Percentiles rank a stretch among this genome's conserved stretches.
phyloP scores from a whole-genome alignment of 306 rosid species.

The Trifolium fragiferum region DNA sequence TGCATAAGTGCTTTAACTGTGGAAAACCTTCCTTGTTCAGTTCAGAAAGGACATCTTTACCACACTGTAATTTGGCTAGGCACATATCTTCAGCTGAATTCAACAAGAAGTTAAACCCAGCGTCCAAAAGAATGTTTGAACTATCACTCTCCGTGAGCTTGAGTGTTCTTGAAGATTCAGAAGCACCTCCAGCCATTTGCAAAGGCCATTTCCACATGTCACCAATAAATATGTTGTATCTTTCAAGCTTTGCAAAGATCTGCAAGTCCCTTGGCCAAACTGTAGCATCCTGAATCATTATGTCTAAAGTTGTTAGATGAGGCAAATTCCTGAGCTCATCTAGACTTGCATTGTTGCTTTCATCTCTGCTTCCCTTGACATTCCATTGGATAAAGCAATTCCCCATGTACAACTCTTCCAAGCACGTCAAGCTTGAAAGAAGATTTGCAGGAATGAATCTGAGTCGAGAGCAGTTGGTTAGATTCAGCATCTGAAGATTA shows the following conservation, averaged over 20 bases:
- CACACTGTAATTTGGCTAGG: neutral
- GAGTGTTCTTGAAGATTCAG: conserved; percentile 1
- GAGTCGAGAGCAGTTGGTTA: neutral
- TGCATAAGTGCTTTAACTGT: neutral
- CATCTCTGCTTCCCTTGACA: neutral
- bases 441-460: neutral
- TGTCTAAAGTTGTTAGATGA: neutral
- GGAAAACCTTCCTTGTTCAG: neutral
- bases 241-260: neutral
- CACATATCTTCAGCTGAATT: neutral
- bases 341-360: neutral
- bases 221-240: conserved; percentile 18
- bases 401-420: neutral
- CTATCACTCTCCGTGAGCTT: neutral
- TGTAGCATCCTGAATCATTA: neutral
- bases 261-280: neutral
- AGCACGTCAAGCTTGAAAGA: neutral
- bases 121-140: neutral
- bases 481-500: neutral
- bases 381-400: neutral
- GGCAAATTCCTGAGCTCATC: neutral
- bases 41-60: neutral
- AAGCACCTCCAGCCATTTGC: neutral
- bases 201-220: neutral
- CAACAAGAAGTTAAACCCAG: neutral